Evolutionary conservation across 305 asterid species (phyloP).

Genomic region (Fraxinus dipetala): DNA sequence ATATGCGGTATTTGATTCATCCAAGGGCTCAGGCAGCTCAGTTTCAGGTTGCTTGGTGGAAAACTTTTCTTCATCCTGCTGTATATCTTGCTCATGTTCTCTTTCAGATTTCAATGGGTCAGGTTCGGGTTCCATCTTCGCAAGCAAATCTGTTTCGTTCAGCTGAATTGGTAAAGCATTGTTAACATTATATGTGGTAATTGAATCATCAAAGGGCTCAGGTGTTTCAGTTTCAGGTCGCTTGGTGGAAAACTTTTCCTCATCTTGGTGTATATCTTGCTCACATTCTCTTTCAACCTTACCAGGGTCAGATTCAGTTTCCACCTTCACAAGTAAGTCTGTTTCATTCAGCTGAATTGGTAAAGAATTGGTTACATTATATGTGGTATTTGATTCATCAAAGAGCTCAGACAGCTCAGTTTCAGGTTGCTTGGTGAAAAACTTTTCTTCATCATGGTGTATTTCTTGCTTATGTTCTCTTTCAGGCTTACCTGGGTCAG

Average conservation of each 20-base stretch:
- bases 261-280: neutral
- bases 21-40: conserved; percentile 37
- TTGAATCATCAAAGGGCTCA: conserved; percentile 35
- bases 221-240: conserved; percentile 43
- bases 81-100: conserved; percentile 30
- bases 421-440: conserved; percentile 40
- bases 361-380: conserved; percentile 31
- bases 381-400: conserved; percentile 29
- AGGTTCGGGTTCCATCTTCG: conserved; percentile 33
- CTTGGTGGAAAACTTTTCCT: conserved; percentile 25
- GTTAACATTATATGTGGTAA: conserved; percentile 19
- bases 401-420: conserved; percentile 35
- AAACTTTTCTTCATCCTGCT: conserved; percentile 22
- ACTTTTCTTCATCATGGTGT: conserved; percentile 14
- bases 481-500: conserved; percentile 34
- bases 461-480: conserved; percentile 9
- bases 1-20: conserved; percentile 26
- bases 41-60: conserved; percentile 41
- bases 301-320: conserved; percentile 29
- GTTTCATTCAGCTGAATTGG: conserved; percentile 32
- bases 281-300: conserved; percentile 30
- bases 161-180: conserved; percentile 37
- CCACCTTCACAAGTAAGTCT: conserved; percentile 30
- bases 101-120: conserved; percentile 32
- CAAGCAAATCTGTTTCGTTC: conserved; percentile 28